phyloP scores from a whole-genome alignment of 1,139 yeast genomes.

The Debaryomyces udenii region DNA sequence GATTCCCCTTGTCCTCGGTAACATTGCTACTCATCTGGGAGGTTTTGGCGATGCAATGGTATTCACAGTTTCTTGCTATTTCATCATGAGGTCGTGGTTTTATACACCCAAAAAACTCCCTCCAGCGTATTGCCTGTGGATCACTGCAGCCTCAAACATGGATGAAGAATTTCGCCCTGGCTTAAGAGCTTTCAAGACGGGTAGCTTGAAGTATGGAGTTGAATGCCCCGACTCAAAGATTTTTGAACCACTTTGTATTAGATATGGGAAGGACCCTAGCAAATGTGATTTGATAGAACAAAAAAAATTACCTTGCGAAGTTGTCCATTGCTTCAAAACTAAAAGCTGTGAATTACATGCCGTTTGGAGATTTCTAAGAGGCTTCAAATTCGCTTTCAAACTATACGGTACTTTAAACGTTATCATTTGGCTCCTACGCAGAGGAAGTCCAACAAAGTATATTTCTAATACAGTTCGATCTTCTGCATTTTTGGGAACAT shows the following conservation, averaged over 20 bases:
- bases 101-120: slow-evolving; percentile 38
- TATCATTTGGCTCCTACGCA: slow-evolving; percentile 16
- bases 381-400: slow-evolving; percentile 35
- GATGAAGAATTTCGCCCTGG: slow-evolving; percentile 37
- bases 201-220: slow-evolving; percentile 31
- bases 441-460: slow-evolving; percentile 13
- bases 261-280: slow-evolving; percentile 26
- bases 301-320: slow-evolving; percentile 38
- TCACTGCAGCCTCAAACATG: slow-evolving; percentile 43
- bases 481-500: slow-evolving; percentile 39
- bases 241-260: slow-evolving; percentile 26
- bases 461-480: slow-evolving; percentile 29
- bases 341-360: slow-evolving; percentile 41
- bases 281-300: slow-evolving; percentile 27
- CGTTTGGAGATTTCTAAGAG: slow-evolving; percentile 34
- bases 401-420: slow-evolving; percentile 30
- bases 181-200: slow-evolving; percentile 28
- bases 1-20: slow-evolving; percentile 16
- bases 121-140: slow-evolving; percentile 42
- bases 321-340: slow-evolving; percentile 38
- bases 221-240: slow-evolving; percentile 23
- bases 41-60: background rate
- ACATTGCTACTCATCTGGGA: background rate
- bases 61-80: slow-evolving; percentile 13
- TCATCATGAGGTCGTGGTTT: slow-evolving; percentile 44